Evolutionary conservation across 305 asterid genomes (phyloP), one percentile per base, ranked within the genome.

Genomic region (Plantago lanceolata): DNA sequence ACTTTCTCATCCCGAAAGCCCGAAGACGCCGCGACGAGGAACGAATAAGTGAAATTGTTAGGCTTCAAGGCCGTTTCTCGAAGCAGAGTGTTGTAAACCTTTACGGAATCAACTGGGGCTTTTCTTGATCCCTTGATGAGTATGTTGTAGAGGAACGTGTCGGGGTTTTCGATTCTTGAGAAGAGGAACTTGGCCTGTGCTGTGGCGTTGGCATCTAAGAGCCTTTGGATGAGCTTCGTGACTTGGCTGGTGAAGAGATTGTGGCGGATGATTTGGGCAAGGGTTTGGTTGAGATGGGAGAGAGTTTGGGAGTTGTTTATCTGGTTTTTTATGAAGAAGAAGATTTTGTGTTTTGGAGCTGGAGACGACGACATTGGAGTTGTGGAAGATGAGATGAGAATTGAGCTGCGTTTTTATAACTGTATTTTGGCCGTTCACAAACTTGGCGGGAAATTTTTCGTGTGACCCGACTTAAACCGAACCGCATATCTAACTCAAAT

Each of bases 141-240:
- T 45, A 82, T 95, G 80, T 87, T 90, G 78, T 81, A 84, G 59
- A 85, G 84, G 81, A 90, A 87, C 20, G 79, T 79, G 65, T 90
- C 97, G 7, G 94, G 95, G 2, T 82, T 66, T 15, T 68, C 40
- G 33, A 65, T 16, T 64, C 31, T 73, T 15, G 79, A 44, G 31
- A 85, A 87, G 52, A 87, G 75, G 61, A 79, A 78, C 67, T 79
- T 82, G 75, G 95, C 90, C 31, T 75, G 82, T 11, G 77, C 20
- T 5, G 61, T 73, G 73, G 90, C 78, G 69, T 76, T 81, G 64
- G 82, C 65, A 72, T 82, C 84, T 43, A 84, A 74, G 49, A 76
- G 77, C 40, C 72, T 85, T 55, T 90, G 95, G 8, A 77, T 77
- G 33, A 87, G 81, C 66, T 90, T 90, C 0, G 97, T 90, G 59